These are phyloP conservation scores for Ogataea nitratoaversa DNA, from an alignment of 805 yeast genomes.

Conservation along the genomic window DNA sequence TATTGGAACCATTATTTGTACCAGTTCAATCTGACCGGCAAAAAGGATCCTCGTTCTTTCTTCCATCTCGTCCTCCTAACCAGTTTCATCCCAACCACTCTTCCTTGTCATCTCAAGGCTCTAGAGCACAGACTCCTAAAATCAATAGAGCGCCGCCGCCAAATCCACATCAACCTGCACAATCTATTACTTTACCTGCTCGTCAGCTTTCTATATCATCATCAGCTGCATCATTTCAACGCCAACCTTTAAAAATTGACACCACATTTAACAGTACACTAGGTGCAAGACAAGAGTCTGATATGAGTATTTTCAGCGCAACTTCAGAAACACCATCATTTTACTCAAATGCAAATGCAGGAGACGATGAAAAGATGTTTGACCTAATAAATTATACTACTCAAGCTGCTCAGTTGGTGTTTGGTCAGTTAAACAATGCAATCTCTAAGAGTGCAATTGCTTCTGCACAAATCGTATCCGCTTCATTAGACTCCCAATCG, in stretches of 20 bases:
- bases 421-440: constrained; percentile 66
- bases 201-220: constrained; percentile 10
- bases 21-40: constrained; percentile 1
- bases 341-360: constrained; percentile 5
- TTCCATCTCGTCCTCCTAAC: constrained; percentile 10
- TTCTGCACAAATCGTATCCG: constrained; percentile 35
- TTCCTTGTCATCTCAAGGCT: constrained; percentile 8
- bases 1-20: constrained; percentile 20
- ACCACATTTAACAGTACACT: constrained; percentile 11
- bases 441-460: constrained; percentile 61
- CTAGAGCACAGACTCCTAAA: constrained; percentile 13
- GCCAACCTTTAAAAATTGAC: constrained; percentile 26
- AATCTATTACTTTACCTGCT: constrained; percentile 11
- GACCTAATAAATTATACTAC: constrained; percentile 28
- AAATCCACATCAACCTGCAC: constrained; percentile 17
- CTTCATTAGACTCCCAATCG: not conserved
- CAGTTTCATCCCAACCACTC: constrained; percentile 10
- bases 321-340: constrained; percentile 5
- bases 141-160: constrained; percentile 20
- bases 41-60: not conserved
- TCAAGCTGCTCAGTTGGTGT: constrained; percentile 67
- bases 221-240: constrained; percentile 12
- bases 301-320: constrained; percentile 17
- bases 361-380: constrained; percentile 27
- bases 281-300: constrained; percentile 27